Conservation (phyloP, 2,329 filamentous ascomycete species). For the Aureobasidium uvarum region DNA sequence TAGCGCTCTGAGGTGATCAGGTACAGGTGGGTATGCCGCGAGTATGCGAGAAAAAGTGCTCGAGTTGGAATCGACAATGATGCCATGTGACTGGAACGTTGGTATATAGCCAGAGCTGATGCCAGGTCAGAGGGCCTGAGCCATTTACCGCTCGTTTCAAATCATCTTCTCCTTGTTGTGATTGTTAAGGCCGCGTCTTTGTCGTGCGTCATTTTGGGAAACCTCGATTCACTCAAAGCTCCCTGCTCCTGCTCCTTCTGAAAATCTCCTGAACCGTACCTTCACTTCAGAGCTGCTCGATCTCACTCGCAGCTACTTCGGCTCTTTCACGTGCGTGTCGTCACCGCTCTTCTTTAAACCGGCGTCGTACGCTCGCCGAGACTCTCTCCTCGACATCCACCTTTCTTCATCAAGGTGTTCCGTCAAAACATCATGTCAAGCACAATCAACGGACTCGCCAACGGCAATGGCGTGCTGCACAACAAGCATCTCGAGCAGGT, state of each 20-base stretch:
- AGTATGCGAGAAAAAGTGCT: slow-evolving; percentile 21
- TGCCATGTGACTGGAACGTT: slow-evolving; percentile 26
- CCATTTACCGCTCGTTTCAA: slow-evolving; percentile 22
- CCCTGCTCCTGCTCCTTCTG: slow-evolving; percentile 8
- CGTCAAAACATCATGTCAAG: slow-evolving; percentile 11
- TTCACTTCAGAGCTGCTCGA: background rate
- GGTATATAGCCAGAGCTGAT: slow-evolving; percentile 14
- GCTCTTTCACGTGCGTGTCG: background rate
- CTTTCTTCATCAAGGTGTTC: slow-evolving; percentile 20
- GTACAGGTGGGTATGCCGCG: slow-evolving; percentile 25
- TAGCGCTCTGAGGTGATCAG: slow-evolving; percentile 17
- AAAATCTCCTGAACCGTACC: slow-evolving; percentile 13
- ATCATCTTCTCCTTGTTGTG: slow-evolving; percentile 4
- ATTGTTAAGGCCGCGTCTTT: slow-evolving; percentile 6
- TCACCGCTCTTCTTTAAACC: background rate
- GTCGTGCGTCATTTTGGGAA: slow-evolving; percentile 12
- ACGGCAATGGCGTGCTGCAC: slow-evolving; percentile 33
- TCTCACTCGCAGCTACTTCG: slow-evolving; percentile 7
- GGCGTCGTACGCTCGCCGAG: slow-evolving; percentile 1
- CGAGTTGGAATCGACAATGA: slow-evolving; percentile 15
- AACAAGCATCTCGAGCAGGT: slow-evolving; percentile 61
- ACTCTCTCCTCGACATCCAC: slow-evolving; percentile 9
- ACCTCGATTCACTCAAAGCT: slow-evolving; percentile 1
- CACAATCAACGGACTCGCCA: slow-evolving; percentile 9
- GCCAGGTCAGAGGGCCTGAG: slow-evolving; percentile 19